phyloP scores from a whole-genome alignment of 2,329 filamentous ascomycete genomes.

The Colletotrichum gigasporum region DNA sequence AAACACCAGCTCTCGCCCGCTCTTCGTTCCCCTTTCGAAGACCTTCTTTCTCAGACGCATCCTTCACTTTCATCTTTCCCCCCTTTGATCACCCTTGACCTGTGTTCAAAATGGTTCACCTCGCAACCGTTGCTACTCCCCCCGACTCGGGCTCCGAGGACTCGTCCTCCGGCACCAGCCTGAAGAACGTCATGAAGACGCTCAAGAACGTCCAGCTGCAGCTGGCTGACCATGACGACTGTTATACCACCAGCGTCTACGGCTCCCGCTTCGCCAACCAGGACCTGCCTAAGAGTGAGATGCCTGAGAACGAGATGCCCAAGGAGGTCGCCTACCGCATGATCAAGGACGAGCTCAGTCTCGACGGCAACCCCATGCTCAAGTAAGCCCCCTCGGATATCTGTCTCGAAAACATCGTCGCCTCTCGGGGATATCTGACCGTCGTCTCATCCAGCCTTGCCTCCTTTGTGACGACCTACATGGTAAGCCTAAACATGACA shows the following conservation, averaged over 20 bases:
- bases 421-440: background rate
- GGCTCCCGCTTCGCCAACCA: conserved; percentile 84
- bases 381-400: conserved; percentile 60
- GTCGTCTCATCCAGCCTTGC: conserved; percentile 71
- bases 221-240: conserved; percentile 61
- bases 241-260: conserved; percentile 84
- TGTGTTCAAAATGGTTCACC: conserved; percentile 29
- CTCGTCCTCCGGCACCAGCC: background rate
- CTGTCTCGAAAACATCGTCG: background rate
- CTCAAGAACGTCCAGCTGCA: conserved; percentile 40
- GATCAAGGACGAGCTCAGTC: conserved; percentile 93
- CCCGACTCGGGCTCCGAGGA: conserved; percentile 24
- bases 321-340: conserved; percentile 92
- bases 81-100: background rate
- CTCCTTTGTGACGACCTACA: conserved; percentile 95
- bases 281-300: conserved; percentile 84
- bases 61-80: background rate
- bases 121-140: conserved; percentile 23
- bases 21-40: background rate
- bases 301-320: conserved; percentile 92
- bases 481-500: conserved; percentile 64
- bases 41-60: background rate
- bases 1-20: conserved; percentile 7
- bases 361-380: conserved; percentile 91
- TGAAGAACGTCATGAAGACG: conserved; percentile 15